These are phyloP conservation scores for Trebouxia sp. DNA, from an alignment of 139 green algal species.

Conservation along the genomic window DNA sequence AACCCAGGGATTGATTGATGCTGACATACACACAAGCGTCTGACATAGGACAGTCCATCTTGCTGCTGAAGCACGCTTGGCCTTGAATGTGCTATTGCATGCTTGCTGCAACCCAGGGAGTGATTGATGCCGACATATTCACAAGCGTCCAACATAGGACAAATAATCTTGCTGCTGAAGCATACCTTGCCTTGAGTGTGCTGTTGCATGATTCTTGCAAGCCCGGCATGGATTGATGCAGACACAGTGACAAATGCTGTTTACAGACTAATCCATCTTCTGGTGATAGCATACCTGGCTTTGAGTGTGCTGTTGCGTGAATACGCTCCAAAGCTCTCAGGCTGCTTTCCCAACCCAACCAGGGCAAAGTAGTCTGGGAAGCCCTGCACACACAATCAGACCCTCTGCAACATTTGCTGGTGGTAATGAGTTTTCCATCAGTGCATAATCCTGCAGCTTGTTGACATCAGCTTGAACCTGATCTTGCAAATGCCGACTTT, in stretches of 20 bases:
- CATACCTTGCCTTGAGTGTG: background rate
- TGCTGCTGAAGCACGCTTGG: too few species aligned
- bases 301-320: background rate
- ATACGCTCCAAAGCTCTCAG: background rate
- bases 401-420: background rate
- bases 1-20: too few species aligned
- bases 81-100: too few species aligned
- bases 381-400: constrained; percentile 48
- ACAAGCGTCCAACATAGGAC: too few species aligned
- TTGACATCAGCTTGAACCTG: background rate
- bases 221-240: background rate
- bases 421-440: background rate
- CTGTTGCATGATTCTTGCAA: background rate
- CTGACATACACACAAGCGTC: too few species aligned
- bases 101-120: too few species aligned
- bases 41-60: too few species aligned
- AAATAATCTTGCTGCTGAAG: too few species aligned
- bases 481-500: background rate
- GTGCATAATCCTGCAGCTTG: background rate
- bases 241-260: background rate
- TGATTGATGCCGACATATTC: too few species aligned
- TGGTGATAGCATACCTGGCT: background rate
- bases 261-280: background rate
- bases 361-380: constrained; percentile 81
- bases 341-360: constrained; percentile 39